phyloP scores from a whole-genome alignment of 148 eudicot species.

The Silene latifolia region DNA sequence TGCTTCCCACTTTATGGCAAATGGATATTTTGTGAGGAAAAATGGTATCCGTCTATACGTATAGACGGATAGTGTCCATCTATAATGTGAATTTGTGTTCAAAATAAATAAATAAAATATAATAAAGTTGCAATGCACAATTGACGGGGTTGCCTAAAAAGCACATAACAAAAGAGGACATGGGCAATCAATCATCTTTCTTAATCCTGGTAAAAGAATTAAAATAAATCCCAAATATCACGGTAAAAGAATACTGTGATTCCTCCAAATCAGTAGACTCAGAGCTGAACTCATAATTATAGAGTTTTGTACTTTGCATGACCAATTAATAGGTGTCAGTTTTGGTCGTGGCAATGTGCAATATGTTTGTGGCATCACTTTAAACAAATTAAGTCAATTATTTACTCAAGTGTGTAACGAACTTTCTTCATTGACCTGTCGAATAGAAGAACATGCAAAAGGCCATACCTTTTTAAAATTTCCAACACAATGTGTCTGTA shows the following conservation, averaged over 20 bases:
- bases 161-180: constrained; percentile 19
- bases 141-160: constrained; percentile 5
- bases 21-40: too few species aligned
- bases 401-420: not conserved
- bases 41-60: too few species aligned
- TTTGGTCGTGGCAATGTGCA: constrained; percentile 23
- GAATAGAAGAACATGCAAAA: constrained; percentile 27
- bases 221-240: constrained; percentile 20
- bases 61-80: too few species aligned
- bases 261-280: not conserved
- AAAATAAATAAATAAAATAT: too few species aligned
- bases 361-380: not conserved
- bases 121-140: not conserved
- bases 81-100: too few species aligned
- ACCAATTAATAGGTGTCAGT: constrained; percentile 20
- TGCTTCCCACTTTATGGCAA: too few species aligned
- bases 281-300: not conserved
- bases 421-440: constrained; percentile 6
- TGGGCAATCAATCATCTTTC: constrained; percentile 17
- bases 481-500: constrained; percentile 8
- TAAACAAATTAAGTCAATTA: not conserved
- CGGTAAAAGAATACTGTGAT: constrained; percentile 6
- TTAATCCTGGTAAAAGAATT: not conserved
- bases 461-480: constrained; percentile 13
- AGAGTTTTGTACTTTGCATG: constrained; percentile 18